phyloP scores from a whole-genome alignment of 495 filamentous ascomycete genomes.

The Penicillium steckii region DNA sequence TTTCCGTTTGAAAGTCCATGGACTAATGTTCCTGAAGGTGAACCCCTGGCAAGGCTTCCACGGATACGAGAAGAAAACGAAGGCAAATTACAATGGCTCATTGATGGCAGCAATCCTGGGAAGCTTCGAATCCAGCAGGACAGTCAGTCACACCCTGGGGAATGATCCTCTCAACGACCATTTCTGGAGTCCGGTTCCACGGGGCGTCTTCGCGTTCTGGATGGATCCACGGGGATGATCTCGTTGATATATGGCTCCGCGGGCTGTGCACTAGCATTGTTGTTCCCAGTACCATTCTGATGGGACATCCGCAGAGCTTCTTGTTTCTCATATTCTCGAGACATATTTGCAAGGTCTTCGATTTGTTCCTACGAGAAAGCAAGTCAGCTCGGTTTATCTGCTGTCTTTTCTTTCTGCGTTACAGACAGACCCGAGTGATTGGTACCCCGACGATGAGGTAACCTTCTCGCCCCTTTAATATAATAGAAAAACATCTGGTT shows the following conservation, averaged over 20 bases:
- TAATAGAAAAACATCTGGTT: conserved; percentile 19
- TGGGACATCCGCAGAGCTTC: conserved; percentile 49
- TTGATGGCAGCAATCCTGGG: not conserved
- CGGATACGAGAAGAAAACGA: not conserved
- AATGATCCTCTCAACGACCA: conserved; percentile 21
- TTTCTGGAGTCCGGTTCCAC: conserved; percentile 30
- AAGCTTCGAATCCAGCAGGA: not conserved
- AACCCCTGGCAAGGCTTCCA: not conserved
- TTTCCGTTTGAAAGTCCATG: not conserved
- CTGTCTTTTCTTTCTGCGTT: not conserved
- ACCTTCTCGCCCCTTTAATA: conserved; percentile 48
- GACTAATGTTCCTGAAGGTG: not conserved
- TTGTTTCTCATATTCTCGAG: conserved; percentile 51
- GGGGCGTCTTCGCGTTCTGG: conserved; percentile 30
- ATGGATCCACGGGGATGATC: conserved; percentile 41
- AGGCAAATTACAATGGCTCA: not conserved
- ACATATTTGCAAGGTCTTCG: conserved; percentile 51
- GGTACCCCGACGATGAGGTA: conserved; percentile 52
- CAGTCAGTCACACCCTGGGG: not conserved
- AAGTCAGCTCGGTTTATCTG: conserved; percentile 2
- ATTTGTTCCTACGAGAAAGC: conserved; percentile 45
- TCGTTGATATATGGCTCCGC: conserved; percentile 52
- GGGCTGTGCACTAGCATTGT: conserved; percentile 9
- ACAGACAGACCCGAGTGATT: conserved; percentile 48
- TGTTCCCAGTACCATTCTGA: conserved; percentile 11